A percentile compares a stretch with the other conserved stretches of the same genome.
phyloP scores from a whole-genome alignment of 1,284 basidiomycete genomes.

The Papiliotrema terrestris region DNA sequence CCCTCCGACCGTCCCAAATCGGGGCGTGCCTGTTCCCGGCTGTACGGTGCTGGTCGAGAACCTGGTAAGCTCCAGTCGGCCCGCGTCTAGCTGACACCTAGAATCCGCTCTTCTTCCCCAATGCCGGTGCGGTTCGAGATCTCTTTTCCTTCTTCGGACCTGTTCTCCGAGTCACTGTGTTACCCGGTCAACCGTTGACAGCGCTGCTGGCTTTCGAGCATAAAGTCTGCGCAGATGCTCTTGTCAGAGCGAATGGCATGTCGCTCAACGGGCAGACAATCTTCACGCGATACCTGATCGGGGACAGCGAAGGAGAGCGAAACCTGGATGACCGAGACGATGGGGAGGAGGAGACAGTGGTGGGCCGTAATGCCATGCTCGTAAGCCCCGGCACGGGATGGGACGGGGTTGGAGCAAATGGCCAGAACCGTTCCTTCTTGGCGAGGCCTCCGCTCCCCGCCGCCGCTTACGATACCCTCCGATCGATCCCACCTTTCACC shows the following conservation, averaged over 20 bases:
- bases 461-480: no score
- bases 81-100: slow-evolving; percentile 16
- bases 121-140: slow-evolving; percentile 24
- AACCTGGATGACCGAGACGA: no score
- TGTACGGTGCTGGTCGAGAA: slow-evolving; percentile 39
- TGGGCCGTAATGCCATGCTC: no score
- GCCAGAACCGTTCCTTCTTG: no score
- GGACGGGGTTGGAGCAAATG: no score
- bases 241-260: slow-evolving; percentile 32
- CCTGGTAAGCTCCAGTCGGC: slow-evolving; percentile 16
- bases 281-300: slow-evolving; percentile 8
- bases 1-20: slow-evolving; percentile 27
- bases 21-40: slow-evolving; percentile 19
- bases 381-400: no score
- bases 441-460: no score
- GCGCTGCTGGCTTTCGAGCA: slow-evolving; percentile 38
- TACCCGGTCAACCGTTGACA: slow-evolving; percentile 17
- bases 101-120: slow-evolving; percentile 35
- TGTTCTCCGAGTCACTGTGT: slow-evolving; percentile 25
- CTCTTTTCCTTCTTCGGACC: slow-evolving; percentile 37
- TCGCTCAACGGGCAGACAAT: slow-evolving; percentile 26
- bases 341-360: no score
- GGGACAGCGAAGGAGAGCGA: no score
- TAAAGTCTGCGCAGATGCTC: slow-evolving; percentile 23
- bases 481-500: no score